Conservation (phyloP, 176 grass and related monocot genomes). For the Phoenix dactylifera region DNA sequence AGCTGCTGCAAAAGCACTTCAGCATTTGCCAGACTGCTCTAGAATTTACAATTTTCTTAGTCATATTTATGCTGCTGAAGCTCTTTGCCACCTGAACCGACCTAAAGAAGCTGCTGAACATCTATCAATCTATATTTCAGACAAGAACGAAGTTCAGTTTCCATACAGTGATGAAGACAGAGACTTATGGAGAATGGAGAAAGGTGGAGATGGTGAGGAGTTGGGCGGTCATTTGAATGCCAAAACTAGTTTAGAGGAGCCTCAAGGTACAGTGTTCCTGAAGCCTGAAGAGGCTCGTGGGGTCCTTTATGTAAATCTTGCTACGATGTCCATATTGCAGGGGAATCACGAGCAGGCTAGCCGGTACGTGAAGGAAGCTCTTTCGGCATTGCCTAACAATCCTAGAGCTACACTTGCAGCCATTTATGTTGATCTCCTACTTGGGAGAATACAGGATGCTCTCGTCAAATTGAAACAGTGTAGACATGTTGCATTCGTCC, state of each 20-base stretch:
- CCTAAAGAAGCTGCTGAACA: slow-evolving; percentile 59
- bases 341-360: slow-evolving; percentile 62
- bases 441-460: slow-evolving; percentile 57
- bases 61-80: slow-evolving; percentile 76
- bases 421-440: slow-evolving; percentile 80
- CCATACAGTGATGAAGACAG: slow-evolving; percentile 59
- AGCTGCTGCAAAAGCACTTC: slow-evolving; percentile 43
- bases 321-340: slow-evolving; percentile 52
- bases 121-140: slow-evolving; percentile 56
- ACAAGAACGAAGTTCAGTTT: slow-evolving; percentile 42
- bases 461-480: slow-evolving; percentile 63
- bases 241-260: slow-evolving; percentile 35
- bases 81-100: slow-evolving; percentile 58
- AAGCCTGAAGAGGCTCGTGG: slow-evolving; percentile 64
- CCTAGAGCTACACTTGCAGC: slow-evolving; percentile 61
- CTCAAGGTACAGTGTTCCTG: slow-evolving; percentile 22
- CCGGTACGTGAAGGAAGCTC: slow-evolving; percentile 45
- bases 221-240: slow-evolving; percentile 18
- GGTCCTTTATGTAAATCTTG: slow-evolving; percentile 65
- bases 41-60: slow-evolving; percentile 61
- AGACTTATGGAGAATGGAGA: slow-evolving; percentile 53
- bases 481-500: slow-evolving; percentile 66
- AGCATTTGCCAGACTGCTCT: slow-evolving; percentile 52
- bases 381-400: slow-evolving; percentile 42
- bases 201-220: slow-evolving; percentile 68